Base-by-base conservation (phyloP, 2,329 filamentous ascomycete species). In the Alternaria sp. region DNA sequence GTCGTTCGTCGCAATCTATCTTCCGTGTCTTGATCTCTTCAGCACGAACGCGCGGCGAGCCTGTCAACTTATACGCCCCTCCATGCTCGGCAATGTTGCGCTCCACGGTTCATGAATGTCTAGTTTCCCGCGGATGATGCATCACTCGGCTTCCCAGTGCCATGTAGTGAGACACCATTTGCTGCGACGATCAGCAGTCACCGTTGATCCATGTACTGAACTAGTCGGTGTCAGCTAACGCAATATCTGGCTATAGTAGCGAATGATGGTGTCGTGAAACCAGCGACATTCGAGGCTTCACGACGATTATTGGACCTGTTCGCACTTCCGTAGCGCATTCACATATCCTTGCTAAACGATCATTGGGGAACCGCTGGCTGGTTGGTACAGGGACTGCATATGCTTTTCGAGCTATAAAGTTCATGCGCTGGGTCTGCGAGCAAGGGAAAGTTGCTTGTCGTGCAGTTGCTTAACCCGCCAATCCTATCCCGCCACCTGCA, bases 161-260 rank as follows among this genome's bases (percentile, higher is more conserved):
- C 23, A 61, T 50, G 51, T 45, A 18, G 30, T 56, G 26, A 61
- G 28, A 55, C 51, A 55, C 21, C 21, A 23, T n/a, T 60, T 18
- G 14, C 21, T 60, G 44, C 30, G 20, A 30, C 58, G 41, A 61
- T 56, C 44, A 61, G 30, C 51, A 49, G 7, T 10, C 45, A 28
- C n/a, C 8, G 15, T 23, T 21, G 10, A 28, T 47, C 33, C 26
- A 14, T 49, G 3, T 26, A 20, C 11, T 5, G 9, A 15, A 20
- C 23, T 44, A 53, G 21, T 5, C 4, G 14, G 14, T 53, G 49
- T 25, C 20, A 53, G 20, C 49, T 53, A 53, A 21, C 37, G 49
- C 49, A 18, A 25, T 11, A 23, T 18, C 20, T n/a, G 11, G 9
- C 49, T n/a, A 41, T 11, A 23, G 7, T 23, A 25, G 20, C 28